phyloP scores from a whole-genome alignment of 306 rosid species.

The Gastrolobium villosum region DNA sequence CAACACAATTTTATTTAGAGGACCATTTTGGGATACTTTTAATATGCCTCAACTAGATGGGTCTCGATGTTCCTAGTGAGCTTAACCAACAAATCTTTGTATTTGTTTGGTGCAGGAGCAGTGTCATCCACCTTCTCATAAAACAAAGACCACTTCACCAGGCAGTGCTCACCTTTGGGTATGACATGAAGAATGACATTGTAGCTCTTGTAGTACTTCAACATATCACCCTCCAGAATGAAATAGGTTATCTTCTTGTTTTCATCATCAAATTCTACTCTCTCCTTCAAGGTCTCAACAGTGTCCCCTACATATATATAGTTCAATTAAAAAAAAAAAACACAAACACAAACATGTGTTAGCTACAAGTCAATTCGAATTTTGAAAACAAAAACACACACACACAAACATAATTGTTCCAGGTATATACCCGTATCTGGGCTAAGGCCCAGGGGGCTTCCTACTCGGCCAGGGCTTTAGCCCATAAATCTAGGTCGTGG shows the following conservation, averaged over 20 bases:
- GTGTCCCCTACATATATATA: slow-evolving; percentile 18
- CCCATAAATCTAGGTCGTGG: no score
- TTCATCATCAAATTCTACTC: slow-evolving; percentile 37
- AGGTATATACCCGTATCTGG: no score
- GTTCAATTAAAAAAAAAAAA: no score
- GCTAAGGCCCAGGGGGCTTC: no score
- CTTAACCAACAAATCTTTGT: slow-evolving; percentile 32
- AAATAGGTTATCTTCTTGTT: slow-evolving; percentile 23
- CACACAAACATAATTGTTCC: no score
- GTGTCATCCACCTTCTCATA: slow-evolving; percentile 21
- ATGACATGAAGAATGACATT: slow-evolving; percentile 27
- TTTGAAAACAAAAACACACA: no score
- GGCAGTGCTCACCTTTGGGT: slow-evolving; percentile 21
- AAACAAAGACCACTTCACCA: slow-evolving; percentile 35
- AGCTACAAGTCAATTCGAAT: no score
- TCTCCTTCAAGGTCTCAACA: slow-evolving; percentile 42
- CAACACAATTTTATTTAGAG: background rate
- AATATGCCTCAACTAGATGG: background rate
- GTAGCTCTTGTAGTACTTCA: slow-evolving; percentile 39
- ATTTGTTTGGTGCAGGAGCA: slow-evolving; percentile 36
- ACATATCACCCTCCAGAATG: slow-evolving; percentile 21
- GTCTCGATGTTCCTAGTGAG: slow-evolving; percentile 6
- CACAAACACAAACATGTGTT: no score
- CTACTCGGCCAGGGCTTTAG: no score
- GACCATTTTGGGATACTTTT: background rate